Conservation (phyloP, 225 moss, liverwort and hornwort species). For the Ulota crispa region DNA sequence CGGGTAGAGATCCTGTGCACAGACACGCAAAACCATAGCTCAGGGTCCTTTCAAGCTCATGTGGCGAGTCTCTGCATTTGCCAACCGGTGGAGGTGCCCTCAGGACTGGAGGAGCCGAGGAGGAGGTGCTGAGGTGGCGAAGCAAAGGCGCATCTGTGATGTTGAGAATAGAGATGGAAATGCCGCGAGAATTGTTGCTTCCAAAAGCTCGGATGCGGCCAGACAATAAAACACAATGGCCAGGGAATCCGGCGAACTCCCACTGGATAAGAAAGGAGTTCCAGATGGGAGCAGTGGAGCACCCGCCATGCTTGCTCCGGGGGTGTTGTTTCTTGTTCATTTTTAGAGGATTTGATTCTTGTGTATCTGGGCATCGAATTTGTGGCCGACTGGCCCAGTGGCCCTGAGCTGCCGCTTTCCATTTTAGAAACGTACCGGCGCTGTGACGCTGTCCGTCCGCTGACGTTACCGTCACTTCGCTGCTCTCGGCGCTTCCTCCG, state of each 20-base stretch:
- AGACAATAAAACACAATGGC: constrained; percentile 26
- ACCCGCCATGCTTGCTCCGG: not conserved
- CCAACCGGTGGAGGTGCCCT: too few species aligned
- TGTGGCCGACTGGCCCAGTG: not conserved
- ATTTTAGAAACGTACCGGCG: constrained; percentile 16
- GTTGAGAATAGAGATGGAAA: constrained; percentile 7
- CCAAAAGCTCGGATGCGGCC: not conserved
- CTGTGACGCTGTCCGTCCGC: not conserved
- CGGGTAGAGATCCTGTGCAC: too few species aligned
- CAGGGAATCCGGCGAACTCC: not conserved
- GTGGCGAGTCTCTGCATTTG: too few species aligned
- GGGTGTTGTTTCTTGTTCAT: not conserved
- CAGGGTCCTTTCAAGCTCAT: too few species aligned
- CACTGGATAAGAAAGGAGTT: constrained; percentile 27
- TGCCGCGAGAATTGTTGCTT: not conserved
- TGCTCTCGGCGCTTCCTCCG: too few species aligned
- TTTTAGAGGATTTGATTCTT: constrained; percentile 25
- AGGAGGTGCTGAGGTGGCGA: too few species aligned
- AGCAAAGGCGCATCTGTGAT: not conserved
- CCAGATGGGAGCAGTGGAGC: not conserved
- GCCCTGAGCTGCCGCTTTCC: too few species aligned
- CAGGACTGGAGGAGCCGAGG: too few species aligned
- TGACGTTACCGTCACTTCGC: not conserved
- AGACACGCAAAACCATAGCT: too few species aligned
- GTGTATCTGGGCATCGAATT: not conserved